Evolutionary conservation across 2,329 filamentous ascomycete genomes (phyloP).

Genomic region (Leptodontidium sp.): DNA sequence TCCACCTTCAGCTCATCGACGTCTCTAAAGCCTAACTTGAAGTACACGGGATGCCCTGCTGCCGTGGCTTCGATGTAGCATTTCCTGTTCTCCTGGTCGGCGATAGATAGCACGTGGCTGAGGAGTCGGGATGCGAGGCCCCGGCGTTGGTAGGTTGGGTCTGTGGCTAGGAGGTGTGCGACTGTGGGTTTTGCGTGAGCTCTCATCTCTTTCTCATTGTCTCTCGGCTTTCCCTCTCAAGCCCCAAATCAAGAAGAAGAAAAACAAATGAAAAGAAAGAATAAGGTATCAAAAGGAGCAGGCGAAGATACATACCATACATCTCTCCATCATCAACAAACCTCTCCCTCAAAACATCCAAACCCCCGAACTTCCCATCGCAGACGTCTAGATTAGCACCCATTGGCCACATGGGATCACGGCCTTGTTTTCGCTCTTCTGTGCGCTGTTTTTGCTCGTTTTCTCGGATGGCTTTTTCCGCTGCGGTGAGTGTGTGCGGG

Average conservation of each 20-base stretch:
- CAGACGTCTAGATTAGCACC: constrained; percentile 46
- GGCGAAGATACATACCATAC: constrained; percentile 45
- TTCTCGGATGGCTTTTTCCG: constrained; percentile 26
- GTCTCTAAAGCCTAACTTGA: constrained; percentile 49
- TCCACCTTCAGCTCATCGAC: constrained; percentile 41
- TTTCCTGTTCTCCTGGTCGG: constrained; percentile 47
- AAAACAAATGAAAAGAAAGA: background rate
- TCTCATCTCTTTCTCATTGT: background rate
- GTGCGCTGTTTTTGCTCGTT: constrained; percentile 20
- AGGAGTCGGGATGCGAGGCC: constrained; percentile 50
- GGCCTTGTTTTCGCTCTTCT: constrained; percentile 18
- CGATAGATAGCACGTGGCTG: constrained; percentile 48
- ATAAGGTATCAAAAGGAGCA: background rate
- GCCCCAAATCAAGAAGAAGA: background rate
- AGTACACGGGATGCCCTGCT: constrained; percentile 49
- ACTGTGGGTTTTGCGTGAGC: constrained; percentile 42
- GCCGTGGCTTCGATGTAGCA: constrained; percentile 52
- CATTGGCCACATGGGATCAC: constrained; percentile 40
- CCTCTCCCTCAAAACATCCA: constrained; percentile 43
- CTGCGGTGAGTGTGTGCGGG: constrained; percentile 42
- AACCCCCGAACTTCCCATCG: constrained; percentile 44
- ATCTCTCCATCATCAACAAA: constrained; percentile 46
- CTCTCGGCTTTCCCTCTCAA: too few species aligned
- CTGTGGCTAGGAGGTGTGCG: constrained; percentile 49
- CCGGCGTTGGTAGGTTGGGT: constrained; percentile 48